A percentile compares a stretch with the other conserved stretches of the same genome.
phyloP scores from a whole-genome alignment of 1,284 basidiomycete genomes.

The Ustilago bromivora region DNA sequence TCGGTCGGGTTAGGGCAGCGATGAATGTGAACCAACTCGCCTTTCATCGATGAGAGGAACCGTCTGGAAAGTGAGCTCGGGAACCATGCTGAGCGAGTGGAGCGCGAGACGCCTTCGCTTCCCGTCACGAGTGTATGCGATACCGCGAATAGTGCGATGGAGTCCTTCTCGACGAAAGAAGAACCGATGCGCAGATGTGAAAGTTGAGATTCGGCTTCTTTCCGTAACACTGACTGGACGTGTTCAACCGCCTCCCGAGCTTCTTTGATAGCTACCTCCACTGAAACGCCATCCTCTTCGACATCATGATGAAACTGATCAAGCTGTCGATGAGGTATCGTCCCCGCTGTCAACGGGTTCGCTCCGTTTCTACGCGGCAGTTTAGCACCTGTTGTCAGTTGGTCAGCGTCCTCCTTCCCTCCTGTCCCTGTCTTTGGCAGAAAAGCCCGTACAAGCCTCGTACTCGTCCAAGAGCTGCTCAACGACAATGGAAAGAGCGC shows the following conservation, averaged over 20 bases:
- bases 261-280: neutral
- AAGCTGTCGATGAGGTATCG: slow-evolving; percentile 46
- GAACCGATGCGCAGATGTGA: slow-evolving; percentile 31
- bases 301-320: slow-evolving; percentile 17
- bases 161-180: slow-evolving; percentile 28
- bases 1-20: neutral
- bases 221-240: slow-evolving; percentile 2
- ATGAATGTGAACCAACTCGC: slow-evolving; percentile 56
- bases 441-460: slow-evolving; percentile 13
- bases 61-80: slow-evolving; percentile 27
- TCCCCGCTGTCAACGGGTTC: slow-evolving; percentile 23
- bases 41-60: slow-evolving; percentile 31
- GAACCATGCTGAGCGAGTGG: slow-evolving; percentile 37
- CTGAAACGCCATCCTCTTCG: neutral
- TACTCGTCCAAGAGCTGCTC: slow-evolving; percentile 22
- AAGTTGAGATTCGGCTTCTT: slow-evolving; percentile 21
- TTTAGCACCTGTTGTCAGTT: slow-evolving; percentile 19
- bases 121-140: slow-evolving; percentile 42
- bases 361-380: slow-evolving; percentile 21
- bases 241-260: slow-evolving; percentile 18
- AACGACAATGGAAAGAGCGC: slow-evolving; percentile 36
- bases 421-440: neutral
- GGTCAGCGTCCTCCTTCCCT: neutral
- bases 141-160: slow-evolving; percentile 34
- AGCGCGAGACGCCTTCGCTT: slow-evolving; percentile 28